Evolutionary conservation across 306 rosid species (phyloP), one percentile per base, ranked within the genome.

Genomic region (Prunus fruticosa): DNA sequence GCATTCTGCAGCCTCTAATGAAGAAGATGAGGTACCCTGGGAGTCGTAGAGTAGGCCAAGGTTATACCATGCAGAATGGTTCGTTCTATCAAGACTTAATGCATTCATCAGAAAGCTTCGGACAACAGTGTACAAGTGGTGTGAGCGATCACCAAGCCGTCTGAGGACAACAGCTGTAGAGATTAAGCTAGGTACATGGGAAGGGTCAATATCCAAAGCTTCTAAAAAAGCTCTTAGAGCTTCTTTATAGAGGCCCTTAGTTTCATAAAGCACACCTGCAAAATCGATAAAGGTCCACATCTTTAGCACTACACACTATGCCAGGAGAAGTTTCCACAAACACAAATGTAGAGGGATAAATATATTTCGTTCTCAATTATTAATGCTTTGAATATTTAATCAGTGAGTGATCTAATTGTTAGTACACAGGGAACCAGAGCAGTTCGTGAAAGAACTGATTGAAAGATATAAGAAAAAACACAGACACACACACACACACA

Each of bases 81-180:
- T 91, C 83, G 72, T 84, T 65, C 89, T 84, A 74, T 92, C 93
- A 0, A 86, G 89, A 73, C 82, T 79, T 57, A 92, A 45, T 1
- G 97, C 98, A 3, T 89, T 88, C 96, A 80, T 84, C 86, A 96
- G 79, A 81, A 87, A 86, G 85, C 91, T 88, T 86, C 75, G 84
- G 12, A 78, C 86, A 30, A 82, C 69, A 2, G 88, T 69, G 66
- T 83, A 82, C 15, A 85, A 74, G 50, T 28, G 13, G 46, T 30
- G 19, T 13, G 65, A 25, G 34, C 34, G 11, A 8, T 75, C 27
- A 51, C 88, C 73, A 14, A 85, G 89, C 54, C 58, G 78, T 67
- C 80, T 72, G 67, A 96, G 92, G 85, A 82, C 86, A 73, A 70
- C 58, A 0, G 99, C 90, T 7, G 75, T 53, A 49, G 98, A 88